Conservation (phyloP, 1,284 basidiomycete species). For the Cerrena zonata region DNA sequence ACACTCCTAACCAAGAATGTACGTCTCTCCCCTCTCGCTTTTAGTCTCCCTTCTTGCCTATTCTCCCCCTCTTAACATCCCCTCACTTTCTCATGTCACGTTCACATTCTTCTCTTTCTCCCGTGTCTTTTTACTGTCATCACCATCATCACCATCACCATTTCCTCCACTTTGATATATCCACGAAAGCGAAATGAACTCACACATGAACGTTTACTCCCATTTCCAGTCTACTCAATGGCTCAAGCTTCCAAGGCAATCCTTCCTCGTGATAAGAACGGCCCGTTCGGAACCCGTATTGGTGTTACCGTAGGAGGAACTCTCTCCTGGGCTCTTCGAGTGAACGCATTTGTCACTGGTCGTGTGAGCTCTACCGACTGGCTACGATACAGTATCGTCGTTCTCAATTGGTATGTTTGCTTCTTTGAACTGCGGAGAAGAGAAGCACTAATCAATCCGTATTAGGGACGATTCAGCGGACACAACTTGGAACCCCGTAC, state of each 20-base stretch:
- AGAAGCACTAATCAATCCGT: background rate
- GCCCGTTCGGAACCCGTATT: conserved; percentile 64
- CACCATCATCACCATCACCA: no score
- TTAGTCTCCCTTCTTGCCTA: background rate
- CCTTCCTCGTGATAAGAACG: conserved; percentile 59
- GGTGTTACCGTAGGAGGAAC: conserved; percentile 54
- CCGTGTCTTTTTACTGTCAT: no score
- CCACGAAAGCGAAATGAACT: no score
- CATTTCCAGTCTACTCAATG: conserved; percentile 61
- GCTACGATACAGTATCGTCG: conserved; percentile 63
- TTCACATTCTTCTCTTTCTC: no score
- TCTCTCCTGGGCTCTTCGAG: conserved; percentile 53
- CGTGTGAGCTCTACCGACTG: conserved; percentile 52
- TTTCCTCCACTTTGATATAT: no score
- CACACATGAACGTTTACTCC: no score
- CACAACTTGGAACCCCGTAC: conserved; percentile 54
- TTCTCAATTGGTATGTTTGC: conserved; percentile 46
- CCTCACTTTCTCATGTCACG: conserved; percentile 1
- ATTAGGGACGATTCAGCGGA: conserved; percentile 46
- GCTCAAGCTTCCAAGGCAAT: conserved; percentile 70
- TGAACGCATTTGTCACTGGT: conserved; percentile 58
- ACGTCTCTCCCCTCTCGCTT: conserved; percentile 20
- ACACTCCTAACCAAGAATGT: conserved; percentile 69
- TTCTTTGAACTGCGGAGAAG: background rate
- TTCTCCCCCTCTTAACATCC: background rate